Evolutionary conservation across 306 rosid species (phyloP).

Genomic region (Cyamopsis tetragonoloba): DNA sequence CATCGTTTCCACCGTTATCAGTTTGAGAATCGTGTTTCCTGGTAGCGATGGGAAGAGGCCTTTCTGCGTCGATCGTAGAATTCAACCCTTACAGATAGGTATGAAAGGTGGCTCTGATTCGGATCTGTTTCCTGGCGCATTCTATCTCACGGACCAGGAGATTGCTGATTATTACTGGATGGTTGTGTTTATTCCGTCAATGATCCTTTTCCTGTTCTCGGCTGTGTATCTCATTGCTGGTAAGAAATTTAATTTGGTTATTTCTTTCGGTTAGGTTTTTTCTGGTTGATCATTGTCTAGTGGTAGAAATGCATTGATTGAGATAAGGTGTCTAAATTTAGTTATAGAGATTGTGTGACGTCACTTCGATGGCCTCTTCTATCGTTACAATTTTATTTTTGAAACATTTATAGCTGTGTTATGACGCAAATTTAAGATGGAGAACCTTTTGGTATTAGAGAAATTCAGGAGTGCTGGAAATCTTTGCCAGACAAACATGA

Average conservation of each 20-base stretch:
- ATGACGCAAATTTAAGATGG: not conserved
- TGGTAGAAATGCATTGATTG: not conserved
- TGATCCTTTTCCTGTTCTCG: conserved; percentile 52
- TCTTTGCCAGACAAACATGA: not conserved
- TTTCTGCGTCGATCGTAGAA: conserved; percentile 64
- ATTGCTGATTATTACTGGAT: conserved; percentile 83
- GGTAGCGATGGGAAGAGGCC: conserved; percentile 53
- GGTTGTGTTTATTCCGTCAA: conserved; percentile 83
- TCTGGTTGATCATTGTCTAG: not conserved
- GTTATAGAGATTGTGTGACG: not conserved
- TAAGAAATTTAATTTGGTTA: conserved; percentile 24
- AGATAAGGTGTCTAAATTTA: not conserved
- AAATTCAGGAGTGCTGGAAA: not conserved
- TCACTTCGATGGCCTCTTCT: not conserved
- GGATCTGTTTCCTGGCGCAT: conserved; percentile 58
- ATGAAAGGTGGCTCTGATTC: conserved; percentile 53
- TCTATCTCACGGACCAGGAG: conserved; percentile 82
- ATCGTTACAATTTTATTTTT: not conserved
- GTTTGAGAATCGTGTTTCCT: conserved; percentile 73
- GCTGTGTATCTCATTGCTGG: conserved; percentile 74
- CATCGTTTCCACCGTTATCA: conserved; percentile 42
- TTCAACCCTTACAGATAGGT: conserved; percentile 49
- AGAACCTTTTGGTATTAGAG: not conserved
- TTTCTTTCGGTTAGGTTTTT: not conserved
- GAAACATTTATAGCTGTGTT: not conserved